Evolutionary conservation across 768 basidiomycete genomes (phyloP).

Genomic region (Termitomyces eurrhizus): DNA sequence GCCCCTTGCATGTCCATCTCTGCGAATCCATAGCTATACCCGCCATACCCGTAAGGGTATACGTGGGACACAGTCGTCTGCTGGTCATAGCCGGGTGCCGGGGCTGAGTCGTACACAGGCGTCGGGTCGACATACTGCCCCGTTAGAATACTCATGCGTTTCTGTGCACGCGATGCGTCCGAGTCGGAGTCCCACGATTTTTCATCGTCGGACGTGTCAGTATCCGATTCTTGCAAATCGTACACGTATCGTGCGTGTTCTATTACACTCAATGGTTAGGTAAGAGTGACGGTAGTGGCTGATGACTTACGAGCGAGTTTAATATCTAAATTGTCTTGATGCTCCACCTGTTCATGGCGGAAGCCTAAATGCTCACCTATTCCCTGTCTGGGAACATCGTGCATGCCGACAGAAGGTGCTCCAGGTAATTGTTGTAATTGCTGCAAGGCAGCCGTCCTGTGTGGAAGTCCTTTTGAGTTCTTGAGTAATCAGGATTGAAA

Average conservation of each 20-base stretch:
- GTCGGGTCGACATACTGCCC: conserved; percentile 53
- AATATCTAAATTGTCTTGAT: conserved; percentile 61
- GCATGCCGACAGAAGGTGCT: conserved; percentile 86
- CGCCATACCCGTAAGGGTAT: conserved; percentile 30
- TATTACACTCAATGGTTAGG: conserved; percentile 21
- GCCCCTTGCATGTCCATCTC: conserved; percentile 35
- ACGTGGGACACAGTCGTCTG: conserved; percentile 1
- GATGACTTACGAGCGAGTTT: conserved; percentile 61
- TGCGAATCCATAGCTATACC: conserved; percentile 36
- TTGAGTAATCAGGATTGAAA: background rate
- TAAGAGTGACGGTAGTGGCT: background rate
- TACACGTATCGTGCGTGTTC: conserved; percentile 69
- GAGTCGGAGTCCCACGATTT: conserved; percentile 41
- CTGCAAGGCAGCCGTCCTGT: conserved; percentile 34
- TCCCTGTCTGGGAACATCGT: conserved; percentile 73
- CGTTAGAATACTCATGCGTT: conserved; percentile 68
- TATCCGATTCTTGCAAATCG: conserved; percentile 47
- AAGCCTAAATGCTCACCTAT: conserved; percentile 62
- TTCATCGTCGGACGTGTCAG: conserved; percentile 43
- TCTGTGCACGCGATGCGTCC: conserved; percentile 38
- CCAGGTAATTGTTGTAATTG: conserved; percentile 42
- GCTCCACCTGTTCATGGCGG: conserved; percentile 42
- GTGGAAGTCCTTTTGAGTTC: background rate
- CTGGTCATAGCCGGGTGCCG: background rate
- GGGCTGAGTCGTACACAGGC: conserved; percentile 32